Evolutionary conservation across 805 yeast species (phyloP).

Genomic region (Kuraishia molischiana): DNA sequence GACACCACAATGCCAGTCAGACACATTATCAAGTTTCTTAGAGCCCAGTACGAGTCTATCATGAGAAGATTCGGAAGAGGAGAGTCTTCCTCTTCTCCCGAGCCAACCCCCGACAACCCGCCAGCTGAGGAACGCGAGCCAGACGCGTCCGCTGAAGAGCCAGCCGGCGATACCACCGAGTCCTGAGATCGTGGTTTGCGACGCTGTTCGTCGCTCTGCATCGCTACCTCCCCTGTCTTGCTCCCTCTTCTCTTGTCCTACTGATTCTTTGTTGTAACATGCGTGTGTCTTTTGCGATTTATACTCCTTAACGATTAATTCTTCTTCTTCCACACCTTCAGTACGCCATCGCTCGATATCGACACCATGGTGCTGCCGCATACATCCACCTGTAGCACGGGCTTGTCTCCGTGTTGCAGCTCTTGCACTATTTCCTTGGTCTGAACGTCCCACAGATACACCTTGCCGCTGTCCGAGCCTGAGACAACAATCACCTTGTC

Average conservation of each 20-base stretch:
- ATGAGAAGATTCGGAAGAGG: conserved; percentile 17
- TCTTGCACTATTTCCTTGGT: conserved; percentile 25
- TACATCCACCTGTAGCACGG: conserved; percentile 33
- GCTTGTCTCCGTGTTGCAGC: conserved; percentile 10
- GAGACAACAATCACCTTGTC: conserved; percentile 37
- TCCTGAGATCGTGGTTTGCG: no score
- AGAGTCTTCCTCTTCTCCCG: no score
- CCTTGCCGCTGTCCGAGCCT: conserved; percentile 47
- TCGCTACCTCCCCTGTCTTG: not conserved
- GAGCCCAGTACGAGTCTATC: conserved; percentile 19
- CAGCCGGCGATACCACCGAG: not conserved
- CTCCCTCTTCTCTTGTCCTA: not conserved
- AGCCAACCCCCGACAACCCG: not conserved
- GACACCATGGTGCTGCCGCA: conserved; percentile 26
- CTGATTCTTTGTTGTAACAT: no score
- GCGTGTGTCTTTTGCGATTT: no score
- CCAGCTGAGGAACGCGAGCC: not conserved
- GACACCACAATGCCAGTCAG: conserved; percentile 21
- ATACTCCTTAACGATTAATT: not conserved
- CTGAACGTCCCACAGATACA: conserved; percentile 62
- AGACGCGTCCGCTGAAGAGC: not conserved
- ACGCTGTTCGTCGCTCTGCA: no score
- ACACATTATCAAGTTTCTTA: conserved; percentile 19
- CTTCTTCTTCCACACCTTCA: conserved; percentile 10
- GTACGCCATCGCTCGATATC: conserved; percentile 19